Conservation (phyloP, 768 basidiomycete genomes). For the Tulasnella sp. region DNA sequence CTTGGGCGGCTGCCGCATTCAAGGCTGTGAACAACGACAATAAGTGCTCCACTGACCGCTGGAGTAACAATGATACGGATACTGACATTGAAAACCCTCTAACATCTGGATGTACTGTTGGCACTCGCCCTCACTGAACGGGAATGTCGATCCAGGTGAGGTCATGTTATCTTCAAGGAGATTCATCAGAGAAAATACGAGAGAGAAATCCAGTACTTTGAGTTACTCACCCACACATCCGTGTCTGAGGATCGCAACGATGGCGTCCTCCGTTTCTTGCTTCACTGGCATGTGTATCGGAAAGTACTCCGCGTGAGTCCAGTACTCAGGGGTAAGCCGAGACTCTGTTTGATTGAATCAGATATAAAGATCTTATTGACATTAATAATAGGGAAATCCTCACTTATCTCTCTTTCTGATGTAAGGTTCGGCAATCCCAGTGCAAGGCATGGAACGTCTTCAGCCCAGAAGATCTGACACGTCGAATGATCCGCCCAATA, state of each 20-base stretch:
- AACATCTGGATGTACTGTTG: not conserved
- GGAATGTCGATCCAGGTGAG: constrained; percentile 6
- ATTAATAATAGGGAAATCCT: not conserved
- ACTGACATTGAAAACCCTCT: not conserved
- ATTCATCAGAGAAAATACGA: not conserved
- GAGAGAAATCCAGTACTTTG: not conserved
- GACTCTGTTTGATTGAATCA: constrained; percentile 2
- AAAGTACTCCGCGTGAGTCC: constrained; percentile 14
- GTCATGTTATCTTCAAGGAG: not conserved
- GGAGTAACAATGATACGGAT: not conserved
- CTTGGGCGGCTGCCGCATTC: too few species aligned
- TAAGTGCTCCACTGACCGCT: too few species aligned
- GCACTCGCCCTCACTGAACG: constrained; percentile 10
- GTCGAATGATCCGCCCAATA: not conserved
- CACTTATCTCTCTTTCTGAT: not conserved
- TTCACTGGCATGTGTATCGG: not conserved
- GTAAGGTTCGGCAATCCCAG: not conserved
- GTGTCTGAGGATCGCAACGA: constrained; percentile 7
- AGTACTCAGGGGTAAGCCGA: constrained; percentile 8
- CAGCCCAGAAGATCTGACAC: not conserved
- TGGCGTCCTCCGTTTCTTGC: constrained; percentile 5
- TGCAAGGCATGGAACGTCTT: not conserved
- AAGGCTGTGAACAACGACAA: too few species aligned
- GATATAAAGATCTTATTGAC: not conserved
- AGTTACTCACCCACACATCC: constrained; percentile 1